These are phyloP conservation scores for Tuber calosporum DNA, from an alignment of 495 filamentous ascomycete species.

Conservation along the genomic window DNA sequence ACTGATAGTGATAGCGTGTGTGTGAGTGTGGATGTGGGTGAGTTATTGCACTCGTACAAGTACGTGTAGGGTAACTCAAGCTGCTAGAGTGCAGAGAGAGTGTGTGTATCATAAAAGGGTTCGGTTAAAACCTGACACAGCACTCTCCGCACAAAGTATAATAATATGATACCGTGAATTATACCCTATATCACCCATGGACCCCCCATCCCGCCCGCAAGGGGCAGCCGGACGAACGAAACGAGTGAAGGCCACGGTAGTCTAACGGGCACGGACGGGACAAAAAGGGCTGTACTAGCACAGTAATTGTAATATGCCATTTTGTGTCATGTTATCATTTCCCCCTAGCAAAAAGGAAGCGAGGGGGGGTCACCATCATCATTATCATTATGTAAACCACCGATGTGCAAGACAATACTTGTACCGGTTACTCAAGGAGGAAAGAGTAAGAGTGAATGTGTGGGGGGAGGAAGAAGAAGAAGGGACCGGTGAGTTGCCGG, in stretches of 20 bases:
- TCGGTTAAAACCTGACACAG: background rate
- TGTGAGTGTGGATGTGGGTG: background rate
- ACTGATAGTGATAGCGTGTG: background rate
- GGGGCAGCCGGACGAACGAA: too few species aligned
- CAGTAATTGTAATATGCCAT: conserved; percentile 1
- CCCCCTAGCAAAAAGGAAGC: background rate
- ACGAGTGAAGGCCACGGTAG: too few species aligned
- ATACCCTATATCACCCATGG: too few species aligned
- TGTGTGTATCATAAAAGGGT: background rate
- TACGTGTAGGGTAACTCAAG: too few species aligned
- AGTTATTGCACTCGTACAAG: too few species aligned
- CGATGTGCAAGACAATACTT: background rate
- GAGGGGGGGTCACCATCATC: too few species aligned
- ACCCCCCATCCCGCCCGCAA: background rate
- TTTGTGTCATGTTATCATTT: conserved; percentile 2
- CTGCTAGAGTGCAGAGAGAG: too few species aligned
- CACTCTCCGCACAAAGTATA: too few species aligned
- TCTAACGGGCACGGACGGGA: conserved; percentile 1
- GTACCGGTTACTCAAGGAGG: background rate
- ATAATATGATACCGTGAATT: too few species aligned
- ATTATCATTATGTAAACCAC: conserved; percentile 2
- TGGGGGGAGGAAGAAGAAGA: background rate
- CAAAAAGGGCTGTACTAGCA: too few species aligned
- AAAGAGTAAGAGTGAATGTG: background rate
- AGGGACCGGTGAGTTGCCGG: conserved; percentile 1